Base-by-base conservation (phyloP, 495 filamentous ascomycete genomes). In the Penicillium turbatum region DNA sequence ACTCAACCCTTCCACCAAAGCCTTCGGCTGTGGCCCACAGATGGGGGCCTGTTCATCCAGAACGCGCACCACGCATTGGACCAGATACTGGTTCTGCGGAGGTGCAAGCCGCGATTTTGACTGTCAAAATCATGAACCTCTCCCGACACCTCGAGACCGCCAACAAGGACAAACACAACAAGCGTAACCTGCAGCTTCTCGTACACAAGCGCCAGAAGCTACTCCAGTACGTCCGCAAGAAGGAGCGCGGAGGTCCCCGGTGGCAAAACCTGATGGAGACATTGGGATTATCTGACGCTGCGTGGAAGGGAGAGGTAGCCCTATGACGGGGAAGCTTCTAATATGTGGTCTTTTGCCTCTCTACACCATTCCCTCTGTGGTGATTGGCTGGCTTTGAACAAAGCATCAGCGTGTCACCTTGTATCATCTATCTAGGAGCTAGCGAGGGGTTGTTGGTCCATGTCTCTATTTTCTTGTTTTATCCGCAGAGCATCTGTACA, bases 61-160 rank as follows among this genome's bases (percentile, higher is more conserved):
- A 75, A 40, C 79, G 80, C 65, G 86, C 81, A 0, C 82, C 83
- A 15, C 85, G 93, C 6, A 85, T 86, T 11, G 93, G 93, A 0
- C 86, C 84, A 0, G 93, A 99, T 68, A 97, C 91, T 9, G 93
- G 93, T 3, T 92, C 87, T 49, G 86, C 87, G 16, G 93, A 99
- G 71, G 93, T 99, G 40, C 93, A 99, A 76, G 90, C 92, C 57
- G 92, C 90, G n/a, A 93, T 99, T 58, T 71, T 99, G 66, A 99
- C 93, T 8, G 81, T 89, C 42, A 97, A 97, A 77, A 99, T 99
- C 62, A 72, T 88, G 48, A 86, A 88, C 38, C 69, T 97, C 44
- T 83, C 86, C 30, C 74, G 84, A 54, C 76, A 80, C 46, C 63
- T 79, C 19, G 63, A 89, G 48, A 70, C 66, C 4, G 61, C 67